phyloP scores from a whole-genome alignment of 164 flowering plant species.

The Pachysandra terminalis region DNA sequence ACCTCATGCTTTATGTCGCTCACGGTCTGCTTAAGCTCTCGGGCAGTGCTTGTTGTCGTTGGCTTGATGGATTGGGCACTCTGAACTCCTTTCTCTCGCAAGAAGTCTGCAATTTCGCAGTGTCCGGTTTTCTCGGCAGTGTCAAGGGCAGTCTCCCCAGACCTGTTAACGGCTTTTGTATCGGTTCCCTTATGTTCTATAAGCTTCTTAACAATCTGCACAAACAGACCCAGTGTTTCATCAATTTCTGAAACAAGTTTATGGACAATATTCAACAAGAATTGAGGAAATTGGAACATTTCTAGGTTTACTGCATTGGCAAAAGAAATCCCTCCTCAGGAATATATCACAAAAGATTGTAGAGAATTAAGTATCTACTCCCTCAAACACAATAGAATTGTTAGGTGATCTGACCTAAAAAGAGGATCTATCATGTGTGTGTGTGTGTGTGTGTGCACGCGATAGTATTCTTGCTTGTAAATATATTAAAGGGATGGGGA shows the following conservation, averaged over 20 bases:
- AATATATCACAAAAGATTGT: no score
- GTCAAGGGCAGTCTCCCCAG: conserved; percentile 84
- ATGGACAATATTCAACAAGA: background rate
- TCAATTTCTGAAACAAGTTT: no score
- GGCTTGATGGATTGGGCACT: conserved; percentile 52
- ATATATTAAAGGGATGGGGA: no score
- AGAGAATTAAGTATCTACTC: no score
- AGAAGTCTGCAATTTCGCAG: conserved; percentile 34
- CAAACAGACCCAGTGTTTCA: conserved; percentile 1
- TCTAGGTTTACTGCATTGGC: background rate
- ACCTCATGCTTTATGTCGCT: conserved; percentile 97
- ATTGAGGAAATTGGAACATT: background rate
- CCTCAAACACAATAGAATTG: no score
- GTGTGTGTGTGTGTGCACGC: no score
- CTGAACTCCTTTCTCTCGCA: conserved; percentile 60
- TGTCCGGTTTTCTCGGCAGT: conserved; percentile 76
- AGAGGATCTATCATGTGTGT: no score
- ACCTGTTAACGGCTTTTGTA: conserved; percentile 50
- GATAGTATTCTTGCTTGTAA: no score
- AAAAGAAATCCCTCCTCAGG: background rate
- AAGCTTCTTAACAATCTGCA: conserved; percentile 73
- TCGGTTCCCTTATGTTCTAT: conserved; percentile 45
- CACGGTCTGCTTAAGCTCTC: conserved; percentile 87
- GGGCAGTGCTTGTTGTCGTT: conserved; percentile 39
- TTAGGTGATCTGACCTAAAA: no score